Evolutionary conservation across 1,284 basidiomycete species (phyloP).

Genomic region (Cryptococcus sp.): DNA sequence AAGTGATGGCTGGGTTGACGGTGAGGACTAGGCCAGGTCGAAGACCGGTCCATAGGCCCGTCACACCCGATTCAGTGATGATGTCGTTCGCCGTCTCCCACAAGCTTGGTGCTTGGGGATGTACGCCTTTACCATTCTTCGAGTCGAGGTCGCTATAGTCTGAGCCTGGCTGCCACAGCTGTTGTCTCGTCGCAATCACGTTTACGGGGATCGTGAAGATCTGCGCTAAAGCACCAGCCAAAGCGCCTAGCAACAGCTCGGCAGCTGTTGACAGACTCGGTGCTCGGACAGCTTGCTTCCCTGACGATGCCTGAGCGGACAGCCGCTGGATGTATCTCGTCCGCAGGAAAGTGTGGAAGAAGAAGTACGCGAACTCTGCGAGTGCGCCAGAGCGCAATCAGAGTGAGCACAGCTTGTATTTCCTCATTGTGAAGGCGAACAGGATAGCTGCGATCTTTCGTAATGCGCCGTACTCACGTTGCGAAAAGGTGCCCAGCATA

Average conservation of each 20-base stretch:
- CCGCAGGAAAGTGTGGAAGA: slow-evolving; percentile 93
- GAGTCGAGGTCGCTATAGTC: slow-evolving; percentile 1
- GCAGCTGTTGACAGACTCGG: slow-evolving; percentile 68
- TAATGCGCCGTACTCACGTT: slow-evolving; percentile 65
- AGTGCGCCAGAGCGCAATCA: no score
- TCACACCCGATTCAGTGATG: slow-evolving; percentile 84
- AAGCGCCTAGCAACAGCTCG: slow-evolving; percentile 84
- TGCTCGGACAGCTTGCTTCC: slow-evolving; percentile 51
- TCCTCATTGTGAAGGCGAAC: not conserved
- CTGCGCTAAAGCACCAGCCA: slow-evolving; percentile 92
- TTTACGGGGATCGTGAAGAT: slow-evolving; percentile 98
- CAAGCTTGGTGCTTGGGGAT: slow-evolving; percentile 40
- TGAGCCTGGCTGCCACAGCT: slow-evolving; percentile 63
- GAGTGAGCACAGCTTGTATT: no score
- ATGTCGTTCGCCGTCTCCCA: slow-evolving; percentile 81
- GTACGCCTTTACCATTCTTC: not conserved
- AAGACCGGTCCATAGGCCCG: slow-evolving; percentile 92
- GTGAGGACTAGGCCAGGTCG: slow-evolving; percentile 91
- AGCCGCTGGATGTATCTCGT: slow-evolving; percentile 50
- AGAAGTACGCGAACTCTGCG: slow-evolving; percentile 98
- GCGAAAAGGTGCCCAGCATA: slow-evolving; percentile 97
- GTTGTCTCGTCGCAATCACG: slow-evolving; percentile 96
- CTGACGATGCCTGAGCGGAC: slow-evolving; percentile 10
- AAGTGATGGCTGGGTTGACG: slow-evolving; percentile 97
- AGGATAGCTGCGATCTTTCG: no score